These are phyloP conservation scores for Fistulinella prunicolor DNA, from an alignment of 768 basidiomycete genomes.

Conservation along the genomic window DNA sequence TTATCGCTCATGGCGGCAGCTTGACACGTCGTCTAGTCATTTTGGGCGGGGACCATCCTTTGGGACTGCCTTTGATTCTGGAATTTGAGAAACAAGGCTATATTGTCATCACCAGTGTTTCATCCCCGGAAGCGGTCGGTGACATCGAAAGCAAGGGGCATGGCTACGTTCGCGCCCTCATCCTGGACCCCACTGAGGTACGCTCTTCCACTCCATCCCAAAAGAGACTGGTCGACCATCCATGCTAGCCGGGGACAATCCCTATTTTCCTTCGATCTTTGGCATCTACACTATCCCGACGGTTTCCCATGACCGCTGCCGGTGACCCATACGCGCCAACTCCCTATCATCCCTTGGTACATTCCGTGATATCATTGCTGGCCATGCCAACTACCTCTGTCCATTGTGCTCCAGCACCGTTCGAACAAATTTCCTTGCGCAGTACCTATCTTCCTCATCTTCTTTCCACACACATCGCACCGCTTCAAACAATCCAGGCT, in stretches of 20 bases:
- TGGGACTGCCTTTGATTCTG: conserved; percentile 67
- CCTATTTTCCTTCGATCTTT: conserved; percentile 79
- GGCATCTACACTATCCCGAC: conserved; percentile 72
- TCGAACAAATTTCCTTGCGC: conserved; percentile 67
- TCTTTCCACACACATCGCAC: conserved; percentile 70
- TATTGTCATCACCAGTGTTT: conserved; percentile 79
- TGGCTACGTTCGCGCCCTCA: conserved; percentile 78
- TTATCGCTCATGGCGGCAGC: not conserved
- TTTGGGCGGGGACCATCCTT: conserved; percentile 74
- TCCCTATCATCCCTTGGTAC: conserved; percentile 64
- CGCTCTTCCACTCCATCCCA: conserved; percentile 10
- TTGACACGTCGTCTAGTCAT: conserved; percentile 48
- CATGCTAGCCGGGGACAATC: conserved; percentile 61
- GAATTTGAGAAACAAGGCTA: conserved; percentile 78
- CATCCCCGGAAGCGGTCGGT: conserved; percentile 61
- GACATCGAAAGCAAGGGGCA: conserved; percentile 61
- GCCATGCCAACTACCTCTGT: conserved; percentile 46
- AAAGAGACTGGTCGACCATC: conserved; percentile 4
- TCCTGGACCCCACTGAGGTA: conserved; percentile 79
- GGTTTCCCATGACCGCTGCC: conserved; percentile 72
- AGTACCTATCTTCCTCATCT: conserved; percentile 68
- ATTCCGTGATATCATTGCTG: conserved; percentile 76
- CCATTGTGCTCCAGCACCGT: conserved; percentile 48
- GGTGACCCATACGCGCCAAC: conserved; percentile 80
- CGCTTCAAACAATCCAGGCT: conserved; percentile 72